A percentile compares a stretch with the other conserved stretches of the same genome.
Conservation (phyloP, 495 filamentous ascomycete species). For the Lophium mytilinum region DNA sequence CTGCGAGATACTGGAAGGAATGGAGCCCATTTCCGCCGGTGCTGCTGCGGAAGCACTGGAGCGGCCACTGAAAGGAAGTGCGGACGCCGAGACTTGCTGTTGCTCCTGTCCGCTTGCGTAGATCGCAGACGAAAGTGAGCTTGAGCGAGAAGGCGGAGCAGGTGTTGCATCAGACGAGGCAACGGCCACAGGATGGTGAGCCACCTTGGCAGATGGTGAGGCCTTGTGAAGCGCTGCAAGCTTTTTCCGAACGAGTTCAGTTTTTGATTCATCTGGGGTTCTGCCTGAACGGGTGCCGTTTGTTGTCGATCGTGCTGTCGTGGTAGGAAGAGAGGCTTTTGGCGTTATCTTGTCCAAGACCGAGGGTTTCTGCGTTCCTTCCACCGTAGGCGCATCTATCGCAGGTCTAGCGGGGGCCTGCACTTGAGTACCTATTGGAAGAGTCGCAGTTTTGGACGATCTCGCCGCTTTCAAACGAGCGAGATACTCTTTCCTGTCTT, state of each 20-base stretch:
- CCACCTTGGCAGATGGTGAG: background rate
- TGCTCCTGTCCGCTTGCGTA: background rate
- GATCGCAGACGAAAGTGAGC: background rate
- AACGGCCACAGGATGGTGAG: background rate
- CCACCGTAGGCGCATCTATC: background rate
- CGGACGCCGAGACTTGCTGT: background rate
- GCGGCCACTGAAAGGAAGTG: too few relatives aligned
- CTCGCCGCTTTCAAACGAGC: constrained; percentile 61
- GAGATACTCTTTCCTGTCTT: constrained; percentile 71
- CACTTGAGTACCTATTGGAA: too few relatives aligned
- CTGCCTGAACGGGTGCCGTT: background rate
- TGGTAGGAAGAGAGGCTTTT: background rate
- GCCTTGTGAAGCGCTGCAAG: constrained; percentile 15
- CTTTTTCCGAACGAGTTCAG: constrained; percentile 20
- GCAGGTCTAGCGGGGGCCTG: background rate
- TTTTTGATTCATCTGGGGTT: constrained; percentile 13
- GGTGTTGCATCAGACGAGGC: background rate
- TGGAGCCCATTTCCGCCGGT: too few relatives aligned
- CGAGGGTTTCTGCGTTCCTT: background rate
- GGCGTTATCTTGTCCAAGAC: background rate
- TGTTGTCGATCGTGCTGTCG: background rate
- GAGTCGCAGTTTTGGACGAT: background rate
- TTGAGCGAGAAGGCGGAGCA: background rate
- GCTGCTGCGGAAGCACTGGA: too few relatives aligned
- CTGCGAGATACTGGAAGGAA: too few relatives aligned